These are phyloP conservation scores for Xylaria sp. DNA, from an alignment of 2,329 filamentous ascomycete species.

Conservation along the genomic window DNA sequence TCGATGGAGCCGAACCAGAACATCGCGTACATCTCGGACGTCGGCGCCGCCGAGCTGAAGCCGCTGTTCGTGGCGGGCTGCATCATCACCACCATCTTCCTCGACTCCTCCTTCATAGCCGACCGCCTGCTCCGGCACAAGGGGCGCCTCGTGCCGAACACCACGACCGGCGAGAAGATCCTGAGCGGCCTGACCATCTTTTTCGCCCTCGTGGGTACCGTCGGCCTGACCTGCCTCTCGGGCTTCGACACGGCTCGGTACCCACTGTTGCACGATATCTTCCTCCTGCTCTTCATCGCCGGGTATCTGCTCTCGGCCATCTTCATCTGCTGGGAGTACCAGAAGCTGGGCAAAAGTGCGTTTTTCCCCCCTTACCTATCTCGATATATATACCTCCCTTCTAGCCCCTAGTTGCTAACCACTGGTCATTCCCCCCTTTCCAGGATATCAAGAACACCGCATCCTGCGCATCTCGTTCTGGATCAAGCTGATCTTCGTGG, in stretches of 20 bases:
- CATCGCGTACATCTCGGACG: constrained; percentile 75
- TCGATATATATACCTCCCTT: neutral
- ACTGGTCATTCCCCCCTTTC: neutral
- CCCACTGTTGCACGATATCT: constrained; percentile 69
- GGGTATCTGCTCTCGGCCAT: constrained; percentile 86
- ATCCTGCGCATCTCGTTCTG: constrained; percentile 80
- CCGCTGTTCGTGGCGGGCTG: constrained; percentile 78
- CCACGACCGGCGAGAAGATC: constrained; percentile 62
- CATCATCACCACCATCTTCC: constrained; percentile 72
- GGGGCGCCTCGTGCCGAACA: constrained; percentile 77
- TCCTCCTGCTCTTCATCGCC: constrained; percentile 80
- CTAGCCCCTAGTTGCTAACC: no score
- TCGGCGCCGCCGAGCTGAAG: constrained; percentile 65
- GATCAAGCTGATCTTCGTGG: constrained; percentile 82
- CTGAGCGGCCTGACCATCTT: constrained; percentile 64
- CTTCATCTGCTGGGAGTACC: constrained; percentile 89
- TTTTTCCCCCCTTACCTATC: constrained; percentile 16
- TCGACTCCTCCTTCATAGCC: constrained; percentile 77
- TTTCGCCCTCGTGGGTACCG: constrained; percentile 73
- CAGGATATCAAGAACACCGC: constrained; percentile 72
- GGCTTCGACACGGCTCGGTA: constrained; percentile 83
- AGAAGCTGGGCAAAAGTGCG: constrained; percentile 75
- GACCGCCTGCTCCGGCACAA: constrained; percentile 86
- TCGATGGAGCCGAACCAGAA: constrained; percentile 61
- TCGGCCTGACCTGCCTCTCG: constrained; percentile 78